A percentile compares a stretch with the other conserved stretches of the same genome.
These are phyloP conservation scores for Komagataella pastoris DNA, from an alignment of 805 yeast genomes.

Conservation along the genomic window DNA sequence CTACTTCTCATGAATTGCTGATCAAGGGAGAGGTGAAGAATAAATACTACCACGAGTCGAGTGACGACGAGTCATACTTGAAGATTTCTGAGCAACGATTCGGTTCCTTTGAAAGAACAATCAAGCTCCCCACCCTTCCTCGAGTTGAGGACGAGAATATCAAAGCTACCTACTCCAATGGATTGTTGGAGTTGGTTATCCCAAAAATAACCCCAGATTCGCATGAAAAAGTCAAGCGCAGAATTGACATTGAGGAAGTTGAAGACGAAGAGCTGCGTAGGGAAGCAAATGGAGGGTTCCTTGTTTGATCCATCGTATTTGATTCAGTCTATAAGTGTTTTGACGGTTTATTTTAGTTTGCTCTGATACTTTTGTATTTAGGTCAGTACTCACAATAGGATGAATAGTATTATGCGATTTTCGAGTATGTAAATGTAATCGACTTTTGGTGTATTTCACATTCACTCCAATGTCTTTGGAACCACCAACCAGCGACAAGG, in stretches of 20 bases:
- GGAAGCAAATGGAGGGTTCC: slow-evolving; percentile 4
- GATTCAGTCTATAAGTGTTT: background rate
- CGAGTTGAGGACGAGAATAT: slow-evolving; percentile 38
- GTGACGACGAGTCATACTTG: slow-evolving; percentile 14
- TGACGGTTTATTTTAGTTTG: background rate
- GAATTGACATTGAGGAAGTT: slow-evolving; percentile 31
- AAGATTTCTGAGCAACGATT: slow-evolving; percentile 40
- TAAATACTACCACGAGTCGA: slow-evolving; percentile 10
- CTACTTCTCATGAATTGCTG: slow-evolving; percentile 37
- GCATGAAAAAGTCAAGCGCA: slow-evolving; percentile 25
- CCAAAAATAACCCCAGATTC: slow-evolving; percentile 25
- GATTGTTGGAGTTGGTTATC: slow-evolving; percentile 35
- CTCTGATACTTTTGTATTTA: no score
- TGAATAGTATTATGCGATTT: background rate
- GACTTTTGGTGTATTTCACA: background rate
- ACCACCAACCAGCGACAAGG: slow-evolving; percentile 48
- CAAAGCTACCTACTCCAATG: slow-evolving; percentile 38
- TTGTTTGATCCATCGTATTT: background rate
- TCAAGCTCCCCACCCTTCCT: slow-evolving; percentile 42
- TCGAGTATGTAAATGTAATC: background rate
- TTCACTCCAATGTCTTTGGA: slow-evolving; percentile 14
- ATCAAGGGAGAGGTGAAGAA: slow-evolving; percentile 35
- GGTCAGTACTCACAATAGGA: background rate
- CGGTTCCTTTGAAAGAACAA: slow-evolving; percentile 43
- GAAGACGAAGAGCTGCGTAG: slow-evolving; percentile 31